phyloP scores from a whole-genome alignment of 164 flowering plant genomes.

The Magnolia officinalis region DNA sequence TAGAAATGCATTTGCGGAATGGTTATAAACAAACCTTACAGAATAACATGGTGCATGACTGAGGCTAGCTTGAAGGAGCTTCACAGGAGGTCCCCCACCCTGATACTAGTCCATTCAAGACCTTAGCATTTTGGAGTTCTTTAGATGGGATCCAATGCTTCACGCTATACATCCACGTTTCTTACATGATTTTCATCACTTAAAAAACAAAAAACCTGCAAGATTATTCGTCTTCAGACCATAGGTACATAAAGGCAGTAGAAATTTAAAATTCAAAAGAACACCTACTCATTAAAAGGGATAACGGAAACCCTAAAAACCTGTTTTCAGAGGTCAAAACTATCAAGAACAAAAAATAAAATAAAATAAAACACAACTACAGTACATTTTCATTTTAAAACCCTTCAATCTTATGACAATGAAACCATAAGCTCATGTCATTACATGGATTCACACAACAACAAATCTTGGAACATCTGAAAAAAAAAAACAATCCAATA shows the following conservation, averaged over 20 bases:
- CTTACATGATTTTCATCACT: slow-evolving; percentile 10
- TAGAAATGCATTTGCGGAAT: neutral
- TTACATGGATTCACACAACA: too few species aligned
- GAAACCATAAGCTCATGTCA: too few species aligned
- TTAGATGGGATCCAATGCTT: slow-evolving; percentile 91
- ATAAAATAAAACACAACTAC: too few species aligned
- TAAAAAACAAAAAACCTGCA: slow-evolving; percentile 33
- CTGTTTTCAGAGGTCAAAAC: too few species aligned
- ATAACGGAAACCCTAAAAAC: too few species aligned
- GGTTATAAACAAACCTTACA: slow-evolving; percentile 44
- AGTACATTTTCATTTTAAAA: too few species aligned
- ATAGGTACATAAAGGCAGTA: neutral
- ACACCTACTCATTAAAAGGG: too few species aligned
- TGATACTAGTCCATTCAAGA: slow-evolving; percentile 96
- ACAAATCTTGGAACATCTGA: too few species aligned
- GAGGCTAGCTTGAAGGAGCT: slow-evolving; percentile 94
- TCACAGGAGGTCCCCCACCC: slow-evolving; percentile 99
- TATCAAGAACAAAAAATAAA: too few species aligned
- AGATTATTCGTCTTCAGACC: slow-evolving; percentile 10
- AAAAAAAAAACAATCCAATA: too few species aligned
- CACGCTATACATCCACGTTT: slow-evolving; percentile 39
- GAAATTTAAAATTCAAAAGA: too few species aligned
- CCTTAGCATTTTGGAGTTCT: slow-evolving; percentile 88
- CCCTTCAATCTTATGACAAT: too few species aligned
- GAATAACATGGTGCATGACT: slow-evolving; percentile 46